Evolutionary conservation across 768 basidiomycete species (phyloP).

Genomic region (Collybia sp.): DNA sequence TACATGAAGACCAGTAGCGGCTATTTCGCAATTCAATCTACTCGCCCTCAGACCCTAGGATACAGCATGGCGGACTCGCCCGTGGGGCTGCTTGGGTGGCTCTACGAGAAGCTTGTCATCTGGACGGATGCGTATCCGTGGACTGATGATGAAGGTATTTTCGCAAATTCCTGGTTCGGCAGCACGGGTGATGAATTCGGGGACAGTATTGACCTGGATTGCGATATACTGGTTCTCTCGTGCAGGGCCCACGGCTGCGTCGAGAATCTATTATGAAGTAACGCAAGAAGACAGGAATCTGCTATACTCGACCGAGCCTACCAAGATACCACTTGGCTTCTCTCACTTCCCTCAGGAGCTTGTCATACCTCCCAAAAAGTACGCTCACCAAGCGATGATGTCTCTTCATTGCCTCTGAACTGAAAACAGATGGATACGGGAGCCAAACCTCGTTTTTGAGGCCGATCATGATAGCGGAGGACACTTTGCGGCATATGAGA

Average conservation of each 20-base stretch:
- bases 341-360: slow-evolving; percentile 46
- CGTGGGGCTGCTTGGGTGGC: slow-evolving; percentile 47
- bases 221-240: slow-evolving; percentile 38
- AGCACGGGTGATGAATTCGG: too few species aligned
- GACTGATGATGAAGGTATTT: slow-evolving; percentile 50
- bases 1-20: slow-evolving; percentile 25
- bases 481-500: slow-evolving; percentile 41
- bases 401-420: background rate
- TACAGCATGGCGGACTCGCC: slow-evolving; percentile 57
- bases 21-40: slow-evolving; percentile 36
- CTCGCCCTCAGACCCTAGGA: slow-evolving; percentile 48
- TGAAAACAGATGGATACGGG: slow-evolving; percentile 13
- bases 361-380: background rate
- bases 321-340: slow-evolving; percentile 38
- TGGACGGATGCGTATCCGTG: slow-evolving; percentile 53
- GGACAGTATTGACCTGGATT: slow-evolving; percentile 50
- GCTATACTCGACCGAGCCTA: slow-evolving; percentile 10
- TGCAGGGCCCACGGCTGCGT: slow-evolving; percentile 50
- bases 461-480: slow-evolving; percentile 35
- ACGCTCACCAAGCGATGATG: background rate
- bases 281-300: too few species aligned
- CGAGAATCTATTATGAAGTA: slow-evolving; percentile 54
- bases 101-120: slow-evolving; percentile 44
- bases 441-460: slow-evolving; percentile 15
- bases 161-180: background rate